Conservation (phyloP, 2,329 filamentous ascomycete genomes). For the Botryotinia globosa region DNA sequence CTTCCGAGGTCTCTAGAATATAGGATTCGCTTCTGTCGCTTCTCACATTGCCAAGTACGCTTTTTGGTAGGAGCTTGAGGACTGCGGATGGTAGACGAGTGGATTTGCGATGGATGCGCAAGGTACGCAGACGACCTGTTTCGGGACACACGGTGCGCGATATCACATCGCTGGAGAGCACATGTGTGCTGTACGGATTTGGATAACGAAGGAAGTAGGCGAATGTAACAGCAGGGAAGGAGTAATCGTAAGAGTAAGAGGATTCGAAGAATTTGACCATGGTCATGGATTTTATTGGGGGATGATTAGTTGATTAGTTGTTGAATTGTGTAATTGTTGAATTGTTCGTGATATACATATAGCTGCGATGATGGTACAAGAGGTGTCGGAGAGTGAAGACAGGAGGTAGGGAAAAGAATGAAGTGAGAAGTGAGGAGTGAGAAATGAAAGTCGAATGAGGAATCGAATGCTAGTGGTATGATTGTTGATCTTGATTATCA, state of each 20-base stretch:
- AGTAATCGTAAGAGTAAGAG: conserved; percentile 73
- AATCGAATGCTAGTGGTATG: conserved; percentile 17
- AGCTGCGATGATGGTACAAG: conserved; percentile 11
- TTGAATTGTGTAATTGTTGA: not conserved
- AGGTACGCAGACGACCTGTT: conserved; percentile 74
- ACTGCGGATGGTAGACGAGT: conserved; percentile 73
- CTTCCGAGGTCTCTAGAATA: conserved; percentile 75
- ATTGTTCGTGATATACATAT: conserved; percentile 1
- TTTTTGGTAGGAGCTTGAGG: conserved; percentile 70
- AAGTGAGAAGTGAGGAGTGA: not conserved
- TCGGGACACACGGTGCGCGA: conserved; percentile 67
- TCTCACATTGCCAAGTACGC: conserved; percentile 51
- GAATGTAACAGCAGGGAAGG: conserved; percentile 80
- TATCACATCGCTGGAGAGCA: conserved; percentile 80
- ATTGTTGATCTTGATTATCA: conserved; percentile 16
- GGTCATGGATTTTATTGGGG: conserved; percentile 21
- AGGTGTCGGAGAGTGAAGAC: not conserved
- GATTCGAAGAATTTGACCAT: conserved; percentile 46
- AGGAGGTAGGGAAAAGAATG: not conserved
- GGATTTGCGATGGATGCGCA: conserved; percentile 78
- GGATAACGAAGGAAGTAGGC: conserved; percentile 89
- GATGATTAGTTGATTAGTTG: conserved; percentile 14
- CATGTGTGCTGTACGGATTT: conserved; percentile 79
- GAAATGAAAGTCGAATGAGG: not conserved
- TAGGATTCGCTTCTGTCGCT: conserved; percentile 67